These are phyloP conservation scores for Rhytidhysteron rufulum DNA, from an alignment of 2,329 filamentous ascomycete species.

Conservation along the genomic window DNA sequence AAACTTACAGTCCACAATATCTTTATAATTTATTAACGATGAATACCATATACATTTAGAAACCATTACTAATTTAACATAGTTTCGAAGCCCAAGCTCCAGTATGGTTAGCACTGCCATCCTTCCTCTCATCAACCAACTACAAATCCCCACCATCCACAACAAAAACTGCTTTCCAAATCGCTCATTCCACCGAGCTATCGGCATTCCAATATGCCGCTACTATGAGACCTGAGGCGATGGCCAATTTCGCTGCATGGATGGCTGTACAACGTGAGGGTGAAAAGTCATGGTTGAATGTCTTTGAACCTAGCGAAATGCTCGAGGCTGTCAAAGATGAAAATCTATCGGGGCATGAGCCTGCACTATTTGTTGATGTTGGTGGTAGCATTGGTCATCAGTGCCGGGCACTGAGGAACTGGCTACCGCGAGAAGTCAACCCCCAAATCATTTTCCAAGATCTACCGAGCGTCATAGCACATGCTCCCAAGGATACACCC, in stretches of 20 bases:
- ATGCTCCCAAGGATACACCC: conserved; percentile 14
- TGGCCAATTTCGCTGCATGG: not conserved
- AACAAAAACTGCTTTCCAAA: not conserved
- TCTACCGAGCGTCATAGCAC: conserved; percentile 19
- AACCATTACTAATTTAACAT: no score
- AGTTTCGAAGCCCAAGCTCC: not conserved
- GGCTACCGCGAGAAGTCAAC: conserved; percentile 33
- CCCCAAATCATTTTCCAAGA: conserved; percentile 39
- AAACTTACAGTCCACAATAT: no score
- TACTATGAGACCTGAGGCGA: not conserved
- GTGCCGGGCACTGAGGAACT: conserved; percentile 26
- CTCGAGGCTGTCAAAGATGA: not conserved
- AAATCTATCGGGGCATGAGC: not conserved
- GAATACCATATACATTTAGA: no score
- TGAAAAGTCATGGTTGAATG: not conserved
- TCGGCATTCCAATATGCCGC: not conserved
- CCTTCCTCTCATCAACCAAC: not conserved
- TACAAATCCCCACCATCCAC: not conserved
- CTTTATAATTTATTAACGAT: no score
- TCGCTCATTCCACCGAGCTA: not conserved
- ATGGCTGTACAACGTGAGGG: not conserved
- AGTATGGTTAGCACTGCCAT: not conserved
- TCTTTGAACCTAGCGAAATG: conserved; percentile 9
- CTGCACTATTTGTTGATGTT: conserved; percentile 38
- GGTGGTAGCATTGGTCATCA: conserved; percentile 42